phyloP scores from a whole-genome alignment of 495 filamentous ascomycete species.

The Hamigera avellanea region DNA sequence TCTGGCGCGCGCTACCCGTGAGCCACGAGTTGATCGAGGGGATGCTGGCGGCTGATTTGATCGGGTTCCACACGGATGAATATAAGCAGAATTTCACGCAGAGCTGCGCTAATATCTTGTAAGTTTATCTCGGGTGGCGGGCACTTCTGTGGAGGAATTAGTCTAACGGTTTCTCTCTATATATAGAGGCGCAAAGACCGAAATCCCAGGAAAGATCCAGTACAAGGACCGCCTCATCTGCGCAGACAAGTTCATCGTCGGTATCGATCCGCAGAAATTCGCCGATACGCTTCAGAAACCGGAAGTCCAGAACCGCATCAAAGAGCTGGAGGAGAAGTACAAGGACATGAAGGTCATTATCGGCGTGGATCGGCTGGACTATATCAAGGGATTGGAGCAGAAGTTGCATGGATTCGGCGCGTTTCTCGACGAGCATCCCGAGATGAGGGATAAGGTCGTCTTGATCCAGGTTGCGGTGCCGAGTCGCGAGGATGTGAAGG shows the following conservation, averaged over 20 bases:
- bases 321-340: slow-evolving; percentile 65
- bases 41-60: slow-evolving; percentile 70
- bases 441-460: slow-evolving; percentile 83
- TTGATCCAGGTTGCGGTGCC: slow-evolving; percentile 91
- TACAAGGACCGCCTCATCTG: slow-evolving; percentile 63
- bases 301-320: slow-evolving; percentile 69
- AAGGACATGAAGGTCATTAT: slow-evolving; percentile 82
- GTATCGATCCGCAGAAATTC: slow-evolving; percentile 89
- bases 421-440: slow-evolving; percentile 84
- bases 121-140: too few species aligned
- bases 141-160: too few species aligned
- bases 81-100: slow-evolving; percentile 85
- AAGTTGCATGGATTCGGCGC: slow-evolving; percentile 86
- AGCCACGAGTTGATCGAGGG: slow-evolving; percentile 71
- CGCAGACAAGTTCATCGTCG: slow-evolving; percentile 80
- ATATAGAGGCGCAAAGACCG: slow-evolving; percentile 11
- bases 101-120: slow-evolving; percentile 74
- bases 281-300: slow-evolving; percentile 59
- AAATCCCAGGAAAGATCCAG: slow-evolving; percentile 56
- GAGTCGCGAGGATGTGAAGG: slow-evolving; percentile 84
- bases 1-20: slow-evolving; percentile 83
- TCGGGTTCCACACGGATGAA: slow-evolving; percentile 94
- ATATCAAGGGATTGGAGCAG: slow-evolving; percentile 93
- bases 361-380: slow-evolving; percentile 86
- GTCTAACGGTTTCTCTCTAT: too few species aligned